A percentile compares a stretch with the other conserved stretches of the same genome.
Conservation (phyloP, 768 basidiomycete species). For the Auricularia sp. region DNA sequence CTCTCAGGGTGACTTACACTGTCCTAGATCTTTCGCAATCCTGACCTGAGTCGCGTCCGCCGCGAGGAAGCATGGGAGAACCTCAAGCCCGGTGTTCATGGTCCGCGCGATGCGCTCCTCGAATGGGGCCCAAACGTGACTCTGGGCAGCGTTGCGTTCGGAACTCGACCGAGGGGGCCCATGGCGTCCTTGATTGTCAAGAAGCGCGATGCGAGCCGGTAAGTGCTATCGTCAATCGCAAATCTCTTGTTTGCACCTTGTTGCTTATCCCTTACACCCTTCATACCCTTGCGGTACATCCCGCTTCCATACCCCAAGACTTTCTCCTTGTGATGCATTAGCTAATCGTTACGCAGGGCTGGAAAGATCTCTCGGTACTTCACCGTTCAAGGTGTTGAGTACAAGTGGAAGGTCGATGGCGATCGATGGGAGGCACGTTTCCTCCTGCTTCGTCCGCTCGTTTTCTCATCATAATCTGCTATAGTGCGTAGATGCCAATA, state of each 20-base stretch:
- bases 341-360: background rate
- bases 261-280: background rate
- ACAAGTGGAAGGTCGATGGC: conserved; percentile 55
- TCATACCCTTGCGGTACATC: too few species aligned
- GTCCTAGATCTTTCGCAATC: background rate
- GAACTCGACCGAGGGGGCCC: conserved; percentile 41
- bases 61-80: background rate
- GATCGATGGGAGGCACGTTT: conserved; percentile 11
- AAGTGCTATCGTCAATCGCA: conserved; percentile 21
- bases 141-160: conserved; percentile 11
- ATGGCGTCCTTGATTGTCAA: conserved; percentile 53
- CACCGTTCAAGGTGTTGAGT: conserved; percentile 54
- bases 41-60: background rate
- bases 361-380: conserved; percentile 51
- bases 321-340: too few species aligned
- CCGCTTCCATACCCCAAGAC: too few species aligned
- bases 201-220: conserved; percentile 55
- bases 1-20: background rate
- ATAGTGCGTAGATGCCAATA: conserved; percentile 58
- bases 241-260: background rate
- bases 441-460: background rate
- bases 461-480: background rate
- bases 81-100: background rate
- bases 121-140: background rate
- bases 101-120: background rate